A percentile compares a stretch with the other conserved stretches of the same genome.
phyloP scores from a whole-genome alignment of 2,329 filamentous ascomycete genomes.

The Pestalotiopsis sp. region DNA sequence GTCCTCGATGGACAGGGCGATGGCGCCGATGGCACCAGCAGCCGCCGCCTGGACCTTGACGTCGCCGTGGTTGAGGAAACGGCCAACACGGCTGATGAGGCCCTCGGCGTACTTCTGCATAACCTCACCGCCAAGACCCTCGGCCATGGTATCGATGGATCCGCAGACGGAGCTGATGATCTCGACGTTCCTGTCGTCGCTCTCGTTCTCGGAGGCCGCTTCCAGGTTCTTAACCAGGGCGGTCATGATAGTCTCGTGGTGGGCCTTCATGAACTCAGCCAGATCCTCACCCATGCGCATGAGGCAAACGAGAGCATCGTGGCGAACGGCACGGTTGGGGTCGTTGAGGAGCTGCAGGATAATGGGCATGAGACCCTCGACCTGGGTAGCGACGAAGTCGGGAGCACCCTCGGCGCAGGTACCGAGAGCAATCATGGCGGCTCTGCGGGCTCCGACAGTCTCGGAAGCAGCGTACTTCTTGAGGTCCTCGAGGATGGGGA shows the following conservation, averaged over 20 bases:
- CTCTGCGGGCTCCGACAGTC: slow-evolving; percentile 81
- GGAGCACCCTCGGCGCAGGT: slow-evolving; percentile 96
- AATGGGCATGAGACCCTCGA: slow-evolving; percentile 81
- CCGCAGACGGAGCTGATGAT: slow-evolving; percentile 90
- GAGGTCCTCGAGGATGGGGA: slow-evolving; percentile 86
- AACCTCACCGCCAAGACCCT: slow-evolving; percentile 79
- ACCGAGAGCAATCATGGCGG: slow-evolving; percentile 87
- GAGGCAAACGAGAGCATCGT: slow-evolving; percentile 84
- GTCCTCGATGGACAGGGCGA: slow-evolving; percentile 82
- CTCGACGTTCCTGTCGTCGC: slow-evolving; percentile 76
- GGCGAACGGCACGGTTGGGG: slow-evolving; percentile 79
- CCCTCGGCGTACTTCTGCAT: slow-evolving; percentile 82
- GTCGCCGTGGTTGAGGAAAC: slow-evolving; percentile 81
- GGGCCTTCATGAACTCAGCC: slow-evolving; percentile 82
- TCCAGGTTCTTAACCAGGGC: slow-evolving; percentile 88
- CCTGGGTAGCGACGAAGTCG: slow-evolving; percentile 94
- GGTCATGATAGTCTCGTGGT: slow-evolving; percentile 84
- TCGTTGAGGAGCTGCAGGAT: slow-evolving; percentile 85
- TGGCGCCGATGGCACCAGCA: slow-evolving; percentile 86
- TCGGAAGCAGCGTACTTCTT: slow-evolving; percentile 76
- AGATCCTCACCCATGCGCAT: slow-evolving; percentile 92
- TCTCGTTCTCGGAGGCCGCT: slow-evolving; percentile 69
- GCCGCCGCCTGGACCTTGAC: slow-evolving; percentile 88
- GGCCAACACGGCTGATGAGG: slow-evolving; percentile 82
- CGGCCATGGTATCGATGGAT: slow-evolving; percentile 88